Conservation (phyloP, 495 filamentous ascomycete species). For the Chaetomidium leptoderma region DNA sequence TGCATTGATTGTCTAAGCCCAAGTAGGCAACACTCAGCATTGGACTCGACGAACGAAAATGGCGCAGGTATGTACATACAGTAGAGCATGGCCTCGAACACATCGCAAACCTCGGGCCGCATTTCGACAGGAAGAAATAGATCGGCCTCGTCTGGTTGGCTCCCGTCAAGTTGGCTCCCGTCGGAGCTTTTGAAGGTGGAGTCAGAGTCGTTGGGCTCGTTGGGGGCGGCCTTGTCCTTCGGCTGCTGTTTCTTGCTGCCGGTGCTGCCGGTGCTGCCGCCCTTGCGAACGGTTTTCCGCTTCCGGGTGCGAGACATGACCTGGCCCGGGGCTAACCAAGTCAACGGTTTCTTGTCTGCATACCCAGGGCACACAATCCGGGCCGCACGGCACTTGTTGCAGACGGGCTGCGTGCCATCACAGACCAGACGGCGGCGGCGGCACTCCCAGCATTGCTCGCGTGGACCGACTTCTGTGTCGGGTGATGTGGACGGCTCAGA, state of each 20-base stretch:
- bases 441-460: conserved; percentile 41
- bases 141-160: not conserved
- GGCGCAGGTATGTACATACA: conserved; percentile 14
- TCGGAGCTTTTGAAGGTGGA: too few relatives aligned
- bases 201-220: too few relatives aligned
- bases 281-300: too few relatives aligned
- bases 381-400: conserved; percentile 26
- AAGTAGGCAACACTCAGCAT: not conserved
- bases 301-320: conserved; percentile 25
- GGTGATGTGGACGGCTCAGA: not conserved
- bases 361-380: conserved; percentile 36
- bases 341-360: conserved; percentile 32
- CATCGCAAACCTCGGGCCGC: conserved; percentile 13
- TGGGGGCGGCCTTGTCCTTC: not conserved
- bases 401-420: conserved; percentile 31
- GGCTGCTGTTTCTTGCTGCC: not conserved
- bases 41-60: not conserved
- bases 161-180: too few relatives aligned
- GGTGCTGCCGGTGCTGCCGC: too few relatives aligned
- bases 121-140: not conserved
- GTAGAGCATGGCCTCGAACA: conserved; percentile 19
- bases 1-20: conserved; percentile 17
- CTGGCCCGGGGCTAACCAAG: conserved; percentile 31
- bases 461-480: not conserved
- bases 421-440: conserved; percentile 36